phyloP scores from a whole-genome alignment of 148 eudicot species.

The Agrostemma githago region DNA sequence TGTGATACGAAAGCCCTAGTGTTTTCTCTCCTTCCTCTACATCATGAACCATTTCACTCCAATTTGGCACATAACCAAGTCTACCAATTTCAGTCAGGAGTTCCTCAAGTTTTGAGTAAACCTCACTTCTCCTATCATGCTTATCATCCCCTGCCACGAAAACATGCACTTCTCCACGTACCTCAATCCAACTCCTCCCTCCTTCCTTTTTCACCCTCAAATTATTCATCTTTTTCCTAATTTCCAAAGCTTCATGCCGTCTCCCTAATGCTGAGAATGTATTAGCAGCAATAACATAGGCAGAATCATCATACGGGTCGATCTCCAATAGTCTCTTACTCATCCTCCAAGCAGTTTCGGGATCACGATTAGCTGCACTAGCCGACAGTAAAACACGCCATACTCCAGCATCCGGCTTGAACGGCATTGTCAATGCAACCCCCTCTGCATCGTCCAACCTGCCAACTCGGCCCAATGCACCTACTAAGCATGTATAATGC shows the following conservation, averaged over 20 bases:
- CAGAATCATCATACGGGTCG: constrained; percentile 57
- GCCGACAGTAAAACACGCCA: constrained; percentile 60
- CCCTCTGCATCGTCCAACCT: constrained; percentile 53
- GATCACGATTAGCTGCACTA: constrained; percentile 39
- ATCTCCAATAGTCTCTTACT: constrained; percentile 44
- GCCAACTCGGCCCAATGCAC: constrained; percentile 60
- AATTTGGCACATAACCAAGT: constrained; percentile 50
- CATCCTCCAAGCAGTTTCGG: constrained; percentile 48
- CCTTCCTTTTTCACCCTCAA: constrained; percentile 50
- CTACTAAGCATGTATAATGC: constrained; percentile 65
- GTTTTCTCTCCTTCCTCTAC: constrained; percentile 56
- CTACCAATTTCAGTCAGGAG: constrained; percentile 48
- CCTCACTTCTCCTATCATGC: constrained; percentile 42
- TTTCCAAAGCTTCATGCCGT: constrained; percentile 48
- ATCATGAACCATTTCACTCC: constrained; percentile 48
- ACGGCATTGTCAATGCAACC: constrained; percentile 52
- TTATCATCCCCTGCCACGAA: constrained; percentile 52
- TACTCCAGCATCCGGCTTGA: constrained; percentile 53
- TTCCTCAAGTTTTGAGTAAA: constrained; percentile 44
- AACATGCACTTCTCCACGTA: constrained; percentile 47
- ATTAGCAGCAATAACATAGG: constrained; percentile 64
- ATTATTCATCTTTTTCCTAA: constrained; percentile 57
- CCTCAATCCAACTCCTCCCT: constrained; percentile 74
- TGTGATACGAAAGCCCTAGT: constrained; percentile 51
- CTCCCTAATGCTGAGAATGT: constrained; percentile 46